Conservation (phyloP, 352 stramenopile genomes). For the Phytophthora rubi region DNA sequence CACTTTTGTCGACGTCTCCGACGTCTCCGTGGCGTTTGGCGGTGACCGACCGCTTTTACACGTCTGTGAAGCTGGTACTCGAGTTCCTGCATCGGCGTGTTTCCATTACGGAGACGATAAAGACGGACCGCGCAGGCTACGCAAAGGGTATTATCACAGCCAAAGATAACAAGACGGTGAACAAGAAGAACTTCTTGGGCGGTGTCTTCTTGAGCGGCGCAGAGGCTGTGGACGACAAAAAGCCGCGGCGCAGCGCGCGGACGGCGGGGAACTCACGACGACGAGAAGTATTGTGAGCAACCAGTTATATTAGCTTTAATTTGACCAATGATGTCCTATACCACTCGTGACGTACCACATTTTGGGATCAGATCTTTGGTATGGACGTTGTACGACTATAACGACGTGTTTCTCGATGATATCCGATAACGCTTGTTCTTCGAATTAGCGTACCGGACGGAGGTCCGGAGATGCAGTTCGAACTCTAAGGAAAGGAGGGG, state of each 20-base stretch:
- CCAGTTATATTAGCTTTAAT: no score
- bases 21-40: slow-evolving; percentile 11
- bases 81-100: neutral
- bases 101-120: neutral
- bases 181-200: neutral
- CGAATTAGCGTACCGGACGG: no score
- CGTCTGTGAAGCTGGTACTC: neutral
- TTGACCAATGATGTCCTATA: no score
- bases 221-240: slow-evolving; percentile 17
- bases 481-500: no score
- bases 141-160: neutral
- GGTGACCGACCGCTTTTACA: slow-evolving; percentile 14
- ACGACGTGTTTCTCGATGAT: no score
- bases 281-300: neutral
- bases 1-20: neutral
- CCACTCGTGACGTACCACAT: no score
- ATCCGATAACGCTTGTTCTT: no score
- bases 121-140: neutral
- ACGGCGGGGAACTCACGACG: slow-evolving; percentile 10
- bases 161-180: neutral
- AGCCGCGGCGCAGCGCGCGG: slow-evolving; percentile 29
- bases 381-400: no score
- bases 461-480: no score
- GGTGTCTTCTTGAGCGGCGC: no score
- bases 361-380: no score